These are phyloP conservation scores for Sporothrix curviconia DNA, from an alignment of 2,329 filamentous ascomycete genomes.

Conservation along the genomic window DNA sequence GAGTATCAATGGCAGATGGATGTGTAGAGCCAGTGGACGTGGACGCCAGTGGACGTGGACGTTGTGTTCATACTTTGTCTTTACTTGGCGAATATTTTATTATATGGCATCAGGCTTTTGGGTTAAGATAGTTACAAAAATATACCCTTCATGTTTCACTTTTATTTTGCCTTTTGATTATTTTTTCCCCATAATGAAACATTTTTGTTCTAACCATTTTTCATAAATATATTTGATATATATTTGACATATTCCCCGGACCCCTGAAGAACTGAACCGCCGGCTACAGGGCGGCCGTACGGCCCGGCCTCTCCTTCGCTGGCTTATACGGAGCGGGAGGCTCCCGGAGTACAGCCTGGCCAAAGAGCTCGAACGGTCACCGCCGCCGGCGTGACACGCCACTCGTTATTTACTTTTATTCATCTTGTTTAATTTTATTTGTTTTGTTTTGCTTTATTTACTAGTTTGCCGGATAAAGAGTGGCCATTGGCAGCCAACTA, in stretches of 20 bases:
- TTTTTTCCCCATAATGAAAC: not conserved
- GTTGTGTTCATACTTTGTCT: not conserved
- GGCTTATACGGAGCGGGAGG: not conserved
- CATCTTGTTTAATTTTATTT: not conserved
- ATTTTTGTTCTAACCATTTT: not conserved
- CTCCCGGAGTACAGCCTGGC: not conserved
- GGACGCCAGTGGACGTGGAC: too few species aligned
- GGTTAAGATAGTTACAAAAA: too few species aligned
- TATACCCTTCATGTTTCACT: not conserved
- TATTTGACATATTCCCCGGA: too few species aligned
- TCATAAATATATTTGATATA: not conserved
- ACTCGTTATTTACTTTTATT: too few species aligned
- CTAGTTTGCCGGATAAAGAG: too few species aligned
- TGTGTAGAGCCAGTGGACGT: slow-evolving; percentile 34
- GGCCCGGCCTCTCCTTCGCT: not conserved
- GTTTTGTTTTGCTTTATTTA: not conserved
- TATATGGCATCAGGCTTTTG: too few species aligned
- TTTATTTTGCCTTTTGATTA: not conserved
- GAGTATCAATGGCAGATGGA: slow-evolving; percentile 95
- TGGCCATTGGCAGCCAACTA: not conserved
- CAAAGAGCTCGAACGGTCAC: too few species aligned
- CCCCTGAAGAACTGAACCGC: too few species aligned
- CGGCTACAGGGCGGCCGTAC: not conserved
- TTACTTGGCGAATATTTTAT: not conserved
- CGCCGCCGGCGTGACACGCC: too few species aligned